Base-by-base conservation (phyloP, 768 basidiomycete species). In the Kwoniella dejecticola region DNA sequence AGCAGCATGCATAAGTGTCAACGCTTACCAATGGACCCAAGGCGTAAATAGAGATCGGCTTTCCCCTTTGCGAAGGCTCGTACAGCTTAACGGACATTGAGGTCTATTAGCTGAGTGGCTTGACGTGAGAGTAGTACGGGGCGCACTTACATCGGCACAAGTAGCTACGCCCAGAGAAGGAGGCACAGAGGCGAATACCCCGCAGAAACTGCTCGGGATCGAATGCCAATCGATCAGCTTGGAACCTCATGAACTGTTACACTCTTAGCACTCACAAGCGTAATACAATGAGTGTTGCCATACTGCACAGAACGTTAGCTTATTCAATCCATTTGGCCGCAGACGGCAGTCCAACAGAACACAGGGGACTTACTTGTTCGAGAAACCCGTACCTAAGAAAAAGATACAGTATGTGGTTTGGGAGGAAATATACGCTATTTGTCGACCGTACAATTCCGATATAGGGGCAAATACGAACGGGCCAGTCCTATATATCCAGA, bases 401-500 rank as follows among this genome's bases (percentile, higher is more conserved):
- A 74, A 76, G 13, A 76, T 27, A 31, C 72, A 57, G 56, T 63
- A 74, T 2, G 54, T 55, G 0, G 48, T 26, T 47, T 68, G 66
- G 55, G 66, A 68, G 29, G 49, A 52, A 12, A 66, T 17, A 42
- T 76, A 76, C 0, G 75, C 72, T 21, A 66, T 52, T 45, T 71
- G 70, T 13, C 75, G 55, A 17, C 75, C 75, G 50, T 70, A 76
- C 53, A 76, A 63, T 61, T 76, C 75, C 1, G 62, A 66, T 17
- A 76, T 72, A 2, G 75, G 75, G 6, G 75, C 64, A 47, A 76
- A 76, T 7, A 76, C 36, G 66, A 76, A 76, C 1, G 75, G 75
- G 8, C 75, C 75, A 17, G 60, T 57, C n/a, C 75, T 76, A 45
- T 15, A 23, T 38, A n/a, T n/a, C n/a, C n/a, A n/a, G n/a, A n/a